Conservation (phyloP, 495 filamentous ascomycete species). For the Apodospora peruviana region DNA sequence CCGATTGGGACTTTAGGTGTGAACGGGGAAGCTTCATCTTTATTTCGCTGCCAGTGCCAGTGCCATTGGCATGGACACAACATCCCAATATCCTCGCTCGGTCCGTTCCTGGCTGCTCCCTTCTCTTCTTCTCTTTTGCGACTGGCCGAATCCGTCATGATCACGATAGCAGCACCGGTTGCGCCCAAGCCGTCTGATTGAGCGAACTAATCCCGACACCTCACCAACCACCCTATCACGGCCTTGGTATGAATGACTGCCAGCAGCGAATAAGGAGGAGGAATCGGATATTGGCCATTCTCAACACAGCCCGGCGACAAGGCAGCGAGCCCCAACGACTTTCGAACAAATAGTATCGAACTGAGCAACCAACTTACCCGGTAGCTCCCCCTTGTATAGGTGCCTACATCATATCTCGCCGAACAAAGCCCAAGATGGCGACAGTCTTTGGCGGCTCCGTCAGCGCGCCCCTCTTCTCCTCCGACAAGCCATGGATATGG, state of each 20-base stretch:
- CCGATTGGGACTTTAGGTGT: background rate
- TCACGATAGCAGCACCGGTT: background rate
- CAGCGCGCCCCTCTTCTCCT: background rate
- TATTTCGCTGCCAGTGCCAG: background rate
- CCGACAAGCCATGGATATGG: slow-evolving; percentile 12
- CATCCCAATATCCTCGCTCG: too few relatives aligned
- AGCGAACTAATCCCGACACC: background rate
- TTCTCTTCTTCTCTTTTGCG: background rate
- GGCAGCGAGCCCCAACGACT: background rate
- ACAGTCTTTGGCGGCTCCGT: background rate
- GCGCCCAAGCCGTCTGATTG: background rate
- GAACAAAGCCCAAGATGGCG: background rate
- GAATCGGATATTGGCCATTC: background rate
- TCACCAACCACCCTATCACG: background rate
- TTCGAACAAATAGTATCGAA: background rate
- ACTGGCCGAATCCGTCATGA: background rate
- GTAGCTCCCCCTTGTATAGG: too few relatives aligned
- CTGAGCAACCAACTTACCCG: too few relatives aligned
- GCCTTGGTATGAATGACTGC: background rate
- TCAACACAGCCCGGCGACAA: background rate
- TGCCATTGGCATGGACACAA: background rate
- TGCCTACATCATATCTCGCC: too few relatives aligned
- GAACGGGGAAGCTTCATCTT: background rate
- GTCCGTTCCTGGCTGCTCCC: too few relatives aligned
- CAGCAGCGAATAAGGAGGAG: background rate